Percentiles rank a stretch among this genome's conserved stretches.
Evolutionary conservation across 495 filamentous ascomycete species (phyloP).

Genomic region (Neurospora sublineolata): DNA sequence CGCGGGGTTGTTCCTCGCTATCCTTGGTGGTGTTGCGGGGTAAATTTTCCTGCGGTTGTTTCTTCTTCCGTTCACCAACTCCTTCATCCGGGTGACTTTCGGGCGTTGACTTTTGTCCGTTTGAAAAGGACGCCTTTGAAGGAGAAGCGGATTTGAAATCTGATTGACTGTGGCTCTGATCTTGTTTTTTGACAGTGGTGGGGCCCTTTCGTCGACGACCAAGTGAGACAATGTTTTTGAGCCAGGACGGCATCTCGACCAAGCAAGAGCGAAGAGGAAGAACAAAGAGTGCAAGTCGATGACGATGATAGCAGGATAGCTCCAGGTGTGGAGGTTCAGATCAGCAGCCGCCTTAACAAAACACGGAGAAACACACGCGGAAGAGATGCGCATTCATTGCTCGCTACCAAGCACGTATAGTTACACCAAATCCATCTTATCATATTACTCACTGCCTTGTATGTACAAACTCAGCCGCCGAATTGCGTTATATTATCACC

Average conservation of each 20-base stretch:
- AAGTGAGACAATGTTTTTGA: not conserved
- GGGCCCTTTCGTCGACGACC: not conserved
- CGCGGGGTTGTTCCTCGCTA: not conserved
- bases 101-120: not conserved
- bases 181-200: not conserved
- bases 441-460: not conserved
- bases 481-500: slow-evolving; percentile 18
- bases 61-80: not conserved
- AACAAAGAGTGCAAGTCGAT: not conserved
- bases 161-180: not conserved
- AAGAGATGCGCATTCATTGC: not conserved
- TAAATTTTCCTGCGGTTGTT: not conserved
- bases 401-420: not conserved
- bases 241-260: not conserved
- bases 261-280: not conserved
- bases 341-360: not conserved
- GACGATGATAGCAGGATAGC: not conserved
- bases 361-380: not conserved
- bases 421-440: not conserved
- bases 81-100: not conserved
- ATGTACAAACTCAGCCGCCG: not conserved
- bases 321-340: not conserved
- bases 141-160: not conserved
- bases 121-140: not conserved
- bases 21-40: not conserved